A percentile compares a stretch with the other conserved stretches of the same genome.
These are phyloP conservation scores for Logfia minima DNA, from an alignment of 129 eudicot genomes.

Conservation along the genomic window DNA sequence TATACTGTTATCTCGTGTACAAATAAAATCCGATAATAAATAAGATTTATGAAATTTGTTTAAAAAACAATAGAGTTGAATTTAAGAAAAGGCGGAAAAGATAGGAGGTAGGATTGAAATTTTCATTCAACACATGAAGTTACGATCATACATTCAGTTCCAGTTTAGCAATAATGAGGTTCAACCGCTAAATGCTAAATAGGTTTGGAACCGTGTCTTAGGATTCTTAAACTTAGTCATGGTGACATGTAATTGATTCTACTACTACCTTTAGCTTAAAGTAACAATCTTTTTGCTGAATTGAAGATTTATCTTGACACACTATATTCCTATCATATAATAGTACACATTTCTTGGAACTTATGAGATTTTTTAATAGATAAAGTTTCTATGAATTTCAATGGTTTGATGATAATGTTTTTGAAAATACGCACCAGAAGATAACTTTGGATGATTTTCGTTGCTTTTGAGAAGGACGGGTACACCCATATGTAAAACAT, in stretches of 20 bases:
- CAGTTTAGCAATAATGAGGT: neutral
- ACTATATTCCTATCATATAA: neutral
- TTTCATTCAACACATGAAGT: neutral
- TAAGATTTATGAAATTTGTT: conserved; percentile 14
- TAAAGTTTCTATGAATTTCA: neutral
- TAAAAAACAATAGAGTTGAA: neutral
- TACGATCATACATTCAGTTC: neutral
- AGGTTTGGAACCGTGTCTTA: neutral
- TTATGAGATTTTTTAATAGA: neutral
- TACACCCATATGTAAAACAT: neutral
- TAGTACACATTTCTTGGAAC: neutral
- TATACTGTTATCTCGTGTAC: conserved; percentile 18
- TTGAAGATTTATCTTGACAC: neutral
- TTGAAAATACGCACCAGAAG: neutral
- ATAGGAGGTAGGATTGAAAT: neutral
- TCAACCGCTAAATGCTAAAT: neutral
- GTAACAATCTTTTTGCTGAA: neutral
- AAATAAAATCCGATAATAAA: conserved; percentile 27
- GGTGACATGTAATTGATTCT: neutral
- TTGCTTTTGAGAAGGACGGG: conserved; percentile 2
- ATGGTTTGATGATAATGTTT: neutral
- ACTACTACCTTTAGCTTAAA: neutral
- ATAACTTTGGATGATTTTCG: neutral
- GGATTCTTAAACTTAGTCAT: neutral
- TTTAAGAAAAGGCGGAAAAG: neutral